Evolutionary conservation across 129 eudicot genomes (phyloP).

Genomic region (Flaveria trinervia): DNA sequence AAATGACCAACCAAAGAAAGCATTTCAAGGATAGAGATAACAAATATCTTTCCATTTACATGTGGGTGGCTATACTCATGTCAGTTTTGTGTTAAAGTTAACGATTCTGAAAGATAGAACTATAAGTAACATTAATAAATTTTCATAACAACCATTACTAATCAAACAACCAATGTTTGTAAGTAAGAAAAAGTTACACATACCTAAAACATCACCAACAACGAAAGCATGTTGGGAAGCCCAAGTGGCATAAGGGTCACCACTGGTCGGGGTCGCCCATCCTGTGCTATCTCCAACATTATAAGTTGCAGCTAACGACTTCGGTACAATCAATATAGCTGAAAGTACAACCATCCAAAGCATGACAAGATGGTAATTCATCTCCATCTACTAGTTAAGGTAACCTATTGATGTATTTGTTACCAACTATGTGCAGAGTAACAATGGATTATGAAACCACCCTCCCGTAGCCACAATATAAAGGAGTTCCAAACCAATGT

Average conservation of each 20-base stretch:
- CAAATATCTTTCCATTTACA: no score
- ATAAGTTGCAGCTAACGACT: slow-evolving; percentile 17
- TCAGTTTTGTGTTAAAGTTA: no score
- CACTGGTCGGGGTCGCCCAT: slow-evolving; percentile 33
- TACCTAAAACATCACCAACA: slow-evolving; percentile 44
- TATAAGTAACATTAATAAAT: no score
- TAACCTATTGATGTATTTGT: slow-evolving; percentile 2
- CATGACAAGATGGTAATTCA: slow-evolving; percentile 4
- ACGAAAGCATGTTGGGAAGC: slow-evolving; percentile 38
- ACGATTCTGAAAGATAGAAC: no score
- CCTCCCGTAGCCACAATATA: slow-evolving; percentile 22
- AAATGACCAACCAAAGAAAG: no score
- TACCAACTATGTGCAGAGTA: neutral
- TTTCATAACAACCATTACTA: no score
- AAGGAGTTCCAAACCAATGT: slow-evolving; percentile 21
- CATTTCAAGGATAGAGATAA: no score
- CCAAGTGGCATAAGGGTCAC: slow-evolving; percentile 34
- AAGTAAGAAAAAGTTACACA: no score
- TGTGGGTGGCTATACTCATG: no score
- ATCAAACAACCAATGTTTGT: no score
- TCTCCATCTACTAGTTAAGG: slow-evolving; percentile 1
- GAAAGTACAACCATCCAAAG: slow-evolving; percentile 9
- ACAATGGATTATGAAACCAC: slow-evolving; percentile 3
- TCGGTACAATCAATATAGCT: neutral
- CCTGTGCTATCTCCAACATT: slow-evolving; percentile 41